Conservation (phyloP, 108 stramenopile species). For the Halocafeteria seosinensis region DNA sequence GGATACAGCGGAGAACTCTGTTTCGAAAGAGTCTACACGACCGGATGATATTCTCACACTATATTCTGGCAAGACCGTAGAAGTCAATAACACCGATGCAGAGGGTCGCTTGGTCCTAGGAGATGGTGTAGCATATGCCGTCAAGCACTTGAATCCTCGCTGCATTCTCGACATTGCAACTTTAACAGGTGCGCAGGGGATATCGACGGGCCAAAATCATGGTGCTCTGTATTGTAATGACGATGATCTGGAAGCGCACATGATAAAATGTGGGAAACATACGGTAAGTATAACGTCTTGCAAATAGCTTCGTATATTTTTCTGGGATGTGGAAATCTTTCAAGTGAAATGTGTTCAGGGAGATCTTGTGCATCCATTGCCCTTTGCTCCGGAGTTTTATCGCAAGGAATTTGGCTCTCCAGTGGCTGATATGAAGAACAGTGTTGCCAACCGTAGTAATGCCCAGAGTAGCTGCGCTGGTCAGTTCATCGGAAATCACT, state of each 20-base stretch:
- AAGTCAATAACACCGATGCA: conserved; percentile 72
- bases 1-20: conserved; percentile 63
- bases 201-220: conserved; percentile 60
- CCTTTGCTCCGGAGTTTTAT: conserved; percentile 58
- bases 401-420: conserved; percentile 52
- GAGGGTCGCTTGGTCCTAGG: conserved; percentile 60
- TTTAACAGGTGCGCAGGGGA: conserved; percentile 60
- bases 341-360: too few species aligned
- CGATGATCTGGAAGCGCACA: conserved; percentile 43
- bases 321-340: too few species aligned
- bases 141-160: conserved; percentile 39
- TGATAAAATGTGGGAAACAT: conserved; percentile 24
- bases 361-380: conserved; percentile 54
- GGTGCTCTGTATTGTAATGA: conserved; percentile 53
- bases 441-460: conserved; percentile 56
- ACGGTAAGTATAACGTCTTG: too few species aligned
- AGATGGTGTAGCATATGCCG: conserved; percentile 59
- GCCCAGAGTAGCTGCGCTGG: conserved; percentile 70
- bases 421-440: conserved; percentile 74
- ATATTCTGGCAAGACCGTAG: conserved; percentile 67
- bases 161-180: conserved; percentile 69
- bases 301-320: too few species aligned
- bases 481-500: conserved; percentile 64
- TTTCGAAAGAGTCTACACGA: conserved; percentile 50
- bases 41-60: conserved; percentile 59